Base-by-base conservation (phyloP, 2,329 filamentous ascomycete genomes). In the Aspergillus neoniger region DNA sequence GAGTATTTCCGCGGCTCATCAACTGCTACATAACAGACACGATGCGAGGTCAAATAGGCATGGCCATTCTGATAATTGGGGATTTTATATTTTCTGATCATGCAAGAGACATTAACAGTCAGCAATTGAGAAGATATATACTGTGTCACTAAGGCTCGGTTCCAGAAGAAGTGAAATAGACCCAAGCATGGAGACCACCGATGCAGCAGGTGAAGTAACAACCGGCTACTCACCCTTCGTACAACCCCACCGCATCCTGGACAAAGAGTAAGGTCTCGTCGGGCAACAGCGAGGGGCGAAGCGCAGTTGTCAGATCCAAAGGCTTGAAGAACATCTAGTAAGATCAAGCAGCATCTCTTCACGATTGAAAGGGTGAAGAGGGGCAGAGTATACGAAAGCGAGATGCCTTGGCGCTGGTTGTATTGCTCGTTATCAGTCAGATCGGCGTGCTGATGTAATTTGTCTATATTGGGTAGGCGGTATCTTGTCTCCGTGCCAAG, bases 301-400 rank as follows among this genome's bases (percentile, higher is more conserved):
- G 86, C 74, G 95, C 95, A 81, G 94, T 96, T 60, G 95, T 99
- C 72, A 99, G 86, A 80, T 99, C 94, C 77, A 98, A 86, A 71
- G 90, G 88, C 84, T 96, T 94, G 84, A 97, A 85, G 86, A 96
- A 96, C 94, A 98, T 98, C 84, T 91, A 91, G 90, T 81, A 85
- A 61, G 62, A 61, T 67, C 49, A 59, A 56, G 59, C 62, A 64
- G 65, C 69, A 68, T 67, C 59, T 68, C 65, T 62, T 57, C 57
- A 53, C 55, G 23, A 60, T 54, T 19, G 30, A 23, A 52, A 49
- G 36, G 57, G 59, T 49, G 54, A 61, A 61, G 60, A 63, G 59
- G 55, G 49, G 51, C 56, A 60, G 23, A 50, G 47, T 30, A 30
- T 10, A 21, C 15, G 36, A 43, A 23, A 3, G 38, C 36, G 14